Base-by-base conservation (phyloP, 345 rosid genomes). In the Cardamine chenopodiifolia region DNA sequence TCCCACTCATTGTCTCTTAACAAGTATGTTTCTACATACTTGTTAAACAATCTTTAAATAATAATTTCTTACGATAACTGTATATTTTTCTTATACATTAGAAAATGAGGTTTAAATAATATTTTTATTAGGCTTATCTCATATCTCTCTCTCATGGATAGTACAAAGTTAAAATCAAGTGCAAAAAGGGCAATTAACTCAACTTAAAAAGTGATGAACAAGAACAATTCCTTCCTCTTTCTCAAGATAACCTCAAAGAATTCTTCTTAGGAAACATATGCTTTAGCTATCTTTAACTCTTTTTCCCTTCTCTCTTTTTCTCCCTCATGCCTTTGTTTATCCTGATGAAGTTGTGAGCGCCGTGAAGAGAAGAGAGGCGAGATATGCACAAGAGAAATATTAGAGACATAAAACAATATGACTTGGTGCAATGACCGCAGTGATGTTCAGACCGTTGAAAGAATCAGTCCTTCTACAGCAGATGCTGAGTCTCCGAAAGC, bases 391-490 rank as follows among this genome's bases (percentile, higher is more conserved):
- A 81, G 79, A 80, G 68, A 45, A 37, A 60, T 18, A 31, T 63
- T 58, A 72, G 47, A 35, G 14, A 59, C 53, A 75, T 26, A 79
- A 57, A 28, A 57, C 50, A 70, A 61, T 25, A 94, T 94, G 97
- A 90, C 97, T 80, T 90, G 98, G 98, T 88, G 98, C 84, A 91
- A 83, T 78, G 92, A 91, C 83, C 84, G 90, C 74, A 85, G 65
- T 59, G 87, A 84, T 80, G 90, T 85, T 62, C 89, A 86, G 58
- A 86, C 86, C 11, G 77, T 87, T 57, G 85, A 88, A 57, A 86
- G 75, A 82, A 82, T 75, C 72, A 73, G 40, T 50, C 77, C 84
- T 2, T 66, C 85, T 6, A 59, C 83, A 1, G 1, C 50, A 0
- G 74, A 39, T 2, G 61, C 71, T 47, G 75, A 68, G 37, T 75